A percentile compares a stretch with the other conserved stretches of the same genome.
Evolutionary conservation across 371 early-diverging fungal genomes (phyloP).

Genomic region (Catenaria anguillulae): DNA sequence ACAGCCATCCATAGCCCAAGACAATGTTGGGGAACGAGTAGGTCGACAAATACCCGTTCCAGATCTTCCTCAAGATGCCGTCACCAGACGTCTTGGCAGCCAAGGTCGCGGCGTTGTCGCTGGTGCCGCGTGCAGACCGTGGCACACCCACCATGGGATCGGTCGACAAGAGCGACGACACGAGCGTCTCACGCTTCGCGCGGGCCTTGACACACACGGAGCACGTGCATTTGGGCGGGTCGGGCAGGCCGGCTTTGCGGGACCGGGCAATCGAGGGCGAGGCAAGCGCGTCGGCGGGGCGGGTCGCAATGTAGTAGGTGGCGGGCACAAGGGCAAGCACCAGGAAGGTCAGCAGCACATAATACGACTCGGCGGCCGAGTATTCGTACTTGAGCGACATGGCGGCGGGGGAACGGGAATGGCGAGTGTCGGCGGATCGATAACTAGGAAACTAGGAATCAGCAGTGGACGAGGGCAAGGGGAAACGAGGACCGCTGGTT

Average conservation of each 20-base stretch:
- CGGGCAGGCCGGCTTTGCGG: background rate
- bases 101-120: no score
- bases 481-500: no score
- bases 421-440: no score
- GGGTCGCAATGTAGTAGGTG: constrained; percentile 29
- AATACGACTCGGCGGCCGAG: constrained; percentile 80
- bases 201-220: background rate
- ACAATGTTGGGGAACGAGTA: background rate
- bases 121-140: no score
- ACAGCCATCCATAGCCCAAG: constrained; percentile 33
- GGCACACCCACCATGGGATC: background rate
- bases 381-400: constrained; percentile 53
- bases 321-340: constrained; percentile 62
- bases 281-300: background rate
- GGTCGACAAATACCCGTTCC: background rate
- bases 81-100: no score
- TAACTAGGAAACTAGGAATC: no score
- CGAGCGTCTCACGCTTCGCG: background rate
- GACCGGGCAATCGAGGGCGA: background rate
- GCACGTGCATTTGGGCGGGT: background rate
- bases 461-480: no score
- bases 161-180: background rate
- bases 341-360: constrained; percentile 72
- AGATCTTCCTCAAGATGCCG: background rate
- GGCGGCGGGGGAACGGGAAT: no score